Evolutionary conservation across 2,329 filamentous ascomycete genomes (phyloP), one percentile per base, ranked within the genome.

Genomic region (Nothophoma quercina): DNA sequence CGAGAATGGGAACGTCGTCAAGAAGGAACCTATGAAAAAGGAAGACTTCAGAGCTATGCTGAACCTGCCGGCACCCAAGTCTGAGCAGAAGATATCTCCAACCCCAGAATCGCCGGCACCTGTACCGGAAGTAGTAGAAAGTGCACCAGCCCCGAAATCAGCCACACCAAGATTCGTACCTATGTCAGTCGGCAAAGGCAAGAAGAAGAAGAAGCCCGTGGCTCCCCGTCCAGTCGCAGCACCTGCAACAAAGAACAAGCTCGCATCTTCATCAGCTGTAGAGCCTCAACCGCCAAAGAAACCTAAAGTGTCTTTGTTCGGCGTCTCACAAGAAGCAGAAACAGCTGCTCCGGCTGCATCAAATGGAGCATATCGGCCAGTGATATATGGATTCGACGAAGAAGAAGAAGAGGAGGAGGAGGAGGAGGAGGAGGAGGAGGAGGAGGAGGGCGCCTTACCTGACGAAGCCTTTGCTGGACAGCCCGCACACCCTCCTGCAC

Each of bases 131-230:
- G 85, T 85, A 65, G 75, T 82, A 21, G 82, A 82, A n/a, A 79
- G 35, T 5, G 34, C 40, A 25, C 56, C 83, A 2, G 85, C 88
- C 51, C 82, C 88, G 13, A 88, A 90, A 75, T 75, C 89, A 12
- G 90, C 89, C 16, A 95, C 93, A 63, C 85, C 91, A 10, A 85
- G 73, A 90, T 97, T 98, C 74, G 89, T 88, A 69, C 93, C 93
- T 3, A 79, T 97, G 29, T 96, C 93, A 1, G 92, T 97, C 12
- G 85, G 87, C 13, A 83, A 90, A 56, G 91, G 88, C 58, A 82
- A 86, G 23, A 84, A 83, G 58, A 84, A 83, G 58, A 73, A 70
- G 58, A 62, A 68, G 33, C 47, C 59, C 4, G 34, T 56, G 3
- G 53, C 45, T 7, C 49, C 59, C 28, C 56, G 51, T 15, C 41